A percentile compares a stretch with the other conserved stretches of the same genome.
phyloP scores from a whole-genome alignment of 2,329 filamentous ascomycete species.

The Ophiostoma ips region DNA sequence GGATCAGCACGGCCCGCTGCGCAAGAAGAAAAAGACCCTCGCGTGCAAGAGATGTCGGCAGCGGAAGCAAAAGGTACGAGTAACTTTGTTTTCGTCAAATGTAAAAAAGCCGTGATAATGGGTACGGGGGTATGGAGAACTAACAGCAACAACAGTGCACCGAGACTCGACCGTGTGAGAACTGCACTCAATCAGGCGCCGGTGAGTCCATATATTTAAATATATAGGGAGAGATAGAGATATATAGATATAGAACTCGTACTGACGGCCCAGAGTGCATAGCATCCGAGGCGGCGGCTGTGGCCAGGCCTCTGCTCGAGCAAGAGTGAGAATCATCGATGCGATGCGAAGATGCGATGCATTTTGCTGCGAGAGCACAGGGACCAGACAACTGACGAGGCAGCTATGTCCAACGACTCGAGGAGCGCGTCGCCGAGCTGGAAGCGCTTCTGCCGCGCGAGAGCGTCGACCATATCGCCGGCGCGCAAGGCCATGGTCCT shows the following conservation, averaged over 20 bases:
- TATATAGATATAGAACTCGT: no score
- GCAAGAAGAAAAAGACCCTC: constrained; percentile 4
- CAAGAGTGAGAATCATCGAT: neutral
- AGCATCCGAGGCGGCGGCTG: neutral
- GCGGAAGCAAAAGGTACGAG: constrained; percentile 16
- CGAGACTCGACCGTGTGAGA: constrained; percentile 15
- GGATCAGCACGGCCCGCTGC: neutral
- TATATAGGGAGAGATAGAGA: no score
- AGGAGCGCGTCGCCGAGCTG: constrained; percentile 11
- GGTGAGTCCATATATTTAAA: constrained; percentile 2
- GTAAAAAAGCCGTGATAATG: no score
- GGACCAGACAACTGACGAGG: neutral
- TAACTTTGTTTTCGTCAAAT: neutral
- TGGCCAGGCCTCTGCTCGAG: neutral
- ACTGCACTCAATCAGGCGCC: constrained; percentile 15
- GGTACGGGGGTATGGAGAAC: neutral
- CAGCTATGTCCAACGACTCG: constrained; percentile 11
- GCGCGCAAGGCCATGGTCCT: neutral
- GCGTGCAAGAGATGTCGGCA: constrained; percentile 14
- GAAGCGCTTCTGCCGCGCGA: constrained; percentile 10
- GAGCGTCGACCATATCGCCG: constrained; percentile 14
- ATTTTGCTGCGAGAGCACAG: no score
- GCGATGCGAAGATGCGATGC: neutral
- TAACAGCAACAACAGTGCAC: constrained; percentile 11
- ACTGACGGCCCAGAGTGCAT: neutral